Conservation (phyloP, 192 early-diverging fungal species). For the Paraglomus occultum region DNA sequence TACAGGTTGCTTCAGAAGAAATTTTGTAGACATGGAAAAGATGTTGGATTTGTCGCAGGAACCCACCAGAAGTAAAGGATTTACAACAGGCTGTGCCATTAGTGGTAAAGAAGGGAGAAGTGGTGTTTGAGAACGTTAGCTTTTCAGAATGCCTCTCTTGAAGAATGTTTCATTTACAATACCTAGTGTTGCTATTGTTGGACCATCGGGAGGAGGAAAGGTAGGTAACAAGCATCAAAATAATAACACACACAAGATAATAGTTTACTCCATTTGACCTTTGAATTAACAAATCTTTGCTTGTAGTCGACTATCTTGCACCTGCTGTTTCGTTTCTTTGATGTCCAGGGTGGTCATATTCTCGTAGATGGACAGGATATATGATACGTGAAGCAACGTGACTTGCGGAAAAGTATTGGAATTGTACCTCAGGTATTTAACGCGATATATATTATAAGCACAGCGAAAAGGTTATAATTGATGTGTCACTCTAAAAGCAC, state of each 20-base stretch:
- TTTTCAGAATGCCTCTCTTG: constrained; percentile 65
- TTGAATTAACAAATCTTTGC: constrained; percentile 53
- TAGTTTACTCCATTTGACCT: constrained; percentile 43
- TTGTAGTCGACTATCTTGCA: constrained; percentile 78
- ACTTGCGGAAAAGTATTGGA: constrained; percentile 76
- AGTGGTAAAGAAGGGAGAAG: constrained; percentile 64
- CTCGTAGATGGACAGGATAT: constrained; percentile 85
- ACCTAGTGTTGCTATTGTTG: constrained; percentile 88
- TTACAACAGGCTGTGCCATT: constrained; percentile 47
- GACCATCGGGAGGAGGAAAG: constrained; percentile 91
- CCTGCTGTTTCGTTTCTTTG: constrained; percentile 92
- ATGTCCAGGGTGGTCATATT: constrained; percentile 77
- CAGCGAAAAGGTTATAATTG: too few relatives aligned
- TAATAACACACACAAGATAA: constrained; percentile 39
- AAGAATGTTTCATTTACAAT: constrained; percentile 76
- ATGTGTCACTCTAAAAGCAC: neutral
- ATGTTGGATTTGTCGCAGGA: constrained; percentile 51
- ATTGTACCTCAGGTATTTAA: constrained; percentile 74
- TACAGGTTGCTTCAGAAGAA: constrained; percentile 91
- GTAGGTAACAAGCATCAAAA: constrained; percentile 16
- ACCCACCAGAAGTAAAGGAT: constrained; percentile 57
- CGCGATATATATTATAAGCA: neutral
- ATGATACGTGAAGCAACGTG: constrained; percentile 67
- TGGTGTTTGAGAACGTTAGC: constrained; percentile 83
- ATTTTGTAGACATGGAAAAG: constrained; percentile 61